Evolutionary conservation across 306 rosid species (phyloP), one percentile per base, ranked within the genome.

Genomic region (Pterocarpus macrocarpus): DNA sequence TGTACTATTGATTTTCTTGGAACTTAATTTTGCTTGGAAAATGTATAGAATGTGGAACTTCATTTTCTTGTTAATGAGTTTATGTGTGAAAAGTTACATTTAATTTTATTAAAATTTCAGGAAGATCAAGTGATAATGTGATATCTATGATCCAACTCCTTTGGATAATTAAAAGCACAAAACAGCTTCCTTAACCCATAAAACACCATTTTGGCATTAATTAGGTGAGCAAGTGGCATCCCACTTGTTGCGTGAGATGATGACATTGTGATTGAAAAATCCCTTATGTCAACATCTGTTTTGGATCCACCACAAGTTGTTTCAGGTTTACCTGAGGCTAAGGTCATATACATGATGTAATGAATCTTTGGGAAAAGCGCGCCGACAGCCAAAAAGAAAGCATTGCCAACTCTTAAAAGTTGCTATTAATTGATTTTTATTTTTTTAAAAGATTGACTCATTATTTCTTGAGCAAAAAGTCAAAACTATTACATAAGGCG

Each of bases 201-300:
- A 74, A 52, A 63, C 38, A 12, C 3, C 5, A 39, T 52, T 50
- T n/a, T 69, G 69, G 49, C 58, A 66, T 78, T 83, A 66, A 66
- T 78, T 66, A 47, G 71, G 81, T 66, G 69, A 30, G 80, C 28
- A 5, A 38, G 82, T 33, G 64, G 22, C 12, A n/a, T 68, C 76
- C 71, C 75, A 64, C 61, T 78, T 83, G 70, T 66, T 58, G 73
- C 57, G 11, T 50, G 81, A 64, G 78, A 57, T 63, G 69, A 73
- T 68, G 52, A 8, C 50, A 30, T 66, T 33, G 69, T 9, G 53
- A 61, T 68, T 43, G 65, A 73, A 78, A 73, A 81, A 41, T 66
- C 70, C 9, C 65, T 7, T 13, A 57, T 61, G 80, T 81, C 66
- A 68, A 77, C 68, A 8, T 78, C 78, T 72, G 32, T 70, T 71